Evolutionary conservation across 805 yeast species (phyloP), one percentile per base, ranked within the genome.

Genomic region (Phaffomyces thermotolerans): DNA sequence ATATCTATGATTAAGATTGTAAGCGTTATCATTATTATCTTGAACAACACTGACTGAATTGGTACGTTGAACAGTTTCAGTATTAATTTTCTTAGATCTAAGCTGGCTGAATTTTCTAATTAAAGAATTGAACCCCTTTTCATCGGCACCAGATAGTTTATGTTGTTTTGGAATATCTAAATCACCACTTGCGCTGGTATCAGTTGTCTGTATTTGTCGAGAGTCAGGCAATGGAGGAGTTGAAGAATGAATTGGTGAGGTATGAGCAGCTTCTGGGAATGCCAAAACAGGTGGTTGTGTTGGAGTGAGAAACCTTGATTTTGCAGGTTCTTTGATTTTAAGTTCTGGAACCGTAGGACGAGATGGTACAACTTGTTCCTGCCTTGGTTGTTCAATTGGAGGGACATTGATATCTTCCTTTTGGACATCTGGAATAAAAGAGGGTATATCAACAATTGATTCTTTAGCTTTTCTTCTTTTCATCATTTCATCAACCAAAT

Each of bases 401-500:
- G 40, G 14, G 13, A 20, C 22, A 9, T 27, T 27, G 9, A 15
- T 9, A 6, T 15, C 52, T 25, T 34, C 39, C 14, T 45, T 49
- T 31, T 48, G 47, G 29, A 40, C 47, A 27, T 49, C 52, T 40
- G 51, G 50, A 40, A 56, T 38, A 43, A 30, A 20, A 58, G 65
- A 13, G 32, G 60, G 58, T n/a, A 55, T 43, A 41, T 58, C 60
- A 29, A 51, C 31, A 59, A 58, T 53, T 47, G 68, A 41, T 62
- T 73, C 78, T 63, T 82, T 80, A 7, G 80, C 78, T 51, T 65
- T 68, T 64, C 81, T 82, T 44, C 96, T 75, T 56, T 75, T 79
- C 49, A 73, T 59, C 83, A 87, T 85, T 65, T 93, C 99, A 42
- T 78, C 81, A 15, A 89, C 95, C 50, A 93, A 71, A 57, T 78